phyloP scores from a whole-genome alignment of 1,139 yeast species.

The Debaryomyces udenii region DNA sequence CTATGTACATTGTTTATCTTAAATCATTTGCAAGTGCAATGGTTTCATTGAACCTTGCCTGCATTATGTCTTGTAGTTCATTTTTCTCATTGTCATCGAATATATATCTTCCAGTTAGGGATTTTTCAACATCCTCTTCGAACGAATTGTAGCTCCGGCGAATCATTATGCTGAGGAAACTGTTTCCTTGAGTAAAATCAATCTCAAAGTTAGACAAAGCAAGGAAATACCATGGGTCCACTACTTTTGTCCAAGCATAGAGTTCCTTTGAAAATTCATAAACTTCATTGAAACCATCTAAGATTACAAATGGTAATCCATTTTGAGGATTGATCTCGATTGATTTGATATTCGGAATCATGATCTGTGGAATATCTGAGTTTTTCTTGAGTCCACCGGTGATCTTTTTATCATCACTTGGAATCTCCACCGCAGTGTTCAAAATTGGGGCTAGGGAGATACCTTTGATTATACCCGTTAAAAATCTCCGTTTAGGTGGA shows the following conservation, averaged over 20 bases:
- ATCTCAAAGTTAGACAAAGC: conserved; percentile 13
- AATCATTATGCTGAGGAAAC: not conserved
- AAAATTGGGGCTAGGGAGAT: conserved; percentile 57
- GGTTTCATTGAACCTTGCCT: conserved; percentile 23
- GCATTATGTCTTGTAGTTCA: conserved; percentile 30
- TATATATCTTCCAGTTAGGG: conserved; percentile 26
- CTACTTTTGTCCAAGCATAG: conserved; percentile 47
- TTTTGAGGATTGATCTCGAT: conserved; percentile 35
- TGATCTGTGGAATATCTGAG: conserved; percentile 14
- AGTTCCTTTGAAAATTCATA: conserved; percentile 44
- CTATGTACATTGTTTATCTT: not conserved
- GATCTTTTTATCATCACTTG: conserved; percentile 1
- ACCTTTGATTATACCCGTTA: conserved; percentile 37
- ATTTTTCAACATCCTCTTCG: conserved; percentile 24
- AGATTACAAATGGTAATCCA: conserved; percentile 47
- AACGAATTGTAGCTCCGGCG: conserved; percentile 19
- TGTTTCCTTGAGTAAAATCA: not conserved
- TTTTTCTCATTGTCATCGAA: conserved; percentile 17
- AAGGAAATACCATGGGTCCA: conserved; percentile 52
- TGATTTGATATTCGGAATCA: conserved; percentile 31
- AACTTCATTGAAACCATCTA: conserved; percentile 40
- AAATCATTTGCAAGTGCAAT: conserved; percentile 7
- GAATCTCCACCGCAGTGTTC: conserved; percentile 29
- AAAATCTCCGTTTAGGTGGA: conserved; percentile 12
- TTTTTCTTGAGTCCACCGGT: conserved; percentile 5